Base-by-base conservation (phyloP, 2,329 filamentous ascomycete species). In the Sphaerostilbella broomeana region DNA sequence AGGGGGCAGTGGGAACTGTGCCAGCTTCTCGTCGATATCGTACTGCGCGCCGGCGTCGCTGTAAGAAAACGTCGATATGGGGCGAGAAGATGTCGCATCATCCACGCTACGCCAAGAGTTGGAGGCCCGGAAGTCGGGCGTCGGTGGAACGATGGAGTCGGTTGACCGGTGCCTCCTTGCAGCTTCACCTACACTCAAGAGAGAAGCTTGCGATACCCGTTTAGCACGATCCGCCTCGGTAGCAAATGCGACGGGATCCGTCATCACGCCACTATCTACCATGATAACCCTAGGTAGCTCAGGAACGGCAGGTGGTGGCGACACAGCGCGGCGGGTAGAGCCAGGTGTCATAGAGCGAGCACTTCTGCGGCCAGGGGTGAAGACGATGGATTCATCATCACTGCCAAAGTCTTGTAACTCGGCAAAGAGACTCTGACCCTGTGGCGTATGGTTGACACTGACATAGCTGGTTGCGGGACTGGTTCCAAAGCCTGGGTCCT, bases 361-460 rank as follows among this genome's bases (percentile, higher is more conserved):
- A 43, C 67, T 68, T 29, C 68, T 65, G 42, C 68, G 67, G 47
- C 70, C 74, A 18, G 77, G 77, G 20, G 76, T 80, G 18, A 65
- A 72, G 22, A 64, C 70, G 13, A 68, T 69, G 43, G 63, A 68
- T 44, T 86, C 84, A 46, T 86, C 85, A 50, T 84, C 82, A 47
- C 79, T 78, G 45, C 78, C 82, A 29, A 95, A 68, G 49, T 87
- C 86, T 38, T 84, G 86, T 28, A 98, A 73, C 61, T 98, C 92
- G 27, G 88, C 88, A 58, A 92, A 94, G 35, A 98, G 69, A 54
- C 84, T 97, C 66, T 95, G 86, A 12, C 77, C 63, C 29, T 62
- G 31, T 60, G 37, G 26, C 18, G 38, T 15, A 6, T 30, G 31
- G 41, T 73, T 65, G 8, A 75, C 68, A 3, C 73, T 76, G 31